Conservation (phyloP, 1,139 yeast species). For the Blastobotrys elegans region DNA sequence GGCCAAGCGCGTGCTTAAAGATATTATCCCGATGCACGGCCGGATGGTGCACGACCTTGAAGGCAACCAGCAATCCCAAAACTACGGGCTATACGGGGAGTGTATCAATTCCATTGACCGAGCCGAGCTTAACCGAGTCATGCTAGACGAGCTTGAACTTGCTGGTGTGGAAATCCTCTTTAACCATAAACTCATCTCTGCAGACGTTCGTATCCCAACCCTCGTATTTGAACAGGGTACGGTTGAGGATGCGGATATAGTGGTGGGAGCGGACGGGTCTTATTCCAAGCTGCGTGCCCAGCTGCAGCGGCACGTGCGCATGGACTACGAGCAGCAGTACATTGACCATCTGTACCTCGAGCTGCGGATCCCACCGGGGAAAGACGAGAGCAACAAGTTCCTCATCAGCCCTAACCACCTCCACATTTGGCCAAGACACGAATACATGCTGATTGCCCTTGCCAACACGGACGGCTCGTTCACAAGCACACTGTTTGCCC, state of each 20-base stretch:
- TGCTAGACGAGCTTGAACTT: constrained; percentile 58
- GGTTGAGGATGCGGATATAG: constrained; percentile 44
- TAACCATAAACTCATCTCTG: constrained; percentile 47
- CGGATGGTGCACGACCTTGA: constrained; percentile 76
- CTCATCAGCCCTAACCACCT: constrained; percentile 67
- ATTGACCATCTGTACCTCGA: constrained; percentile 84
- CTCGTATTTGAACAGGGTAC: constrained; percentile 12
- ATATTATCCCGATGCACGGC: constrained; percentile 80
- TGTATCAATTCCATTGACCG: constrained; percentile 83
- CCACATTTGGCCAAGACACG: constrained; percentile 90
- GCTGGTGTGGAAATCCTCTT: constrained; percentile 47
- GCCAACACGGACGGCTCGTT: constrained; percentile 84
- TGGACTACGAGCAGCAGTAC: constrained; percentile 71
- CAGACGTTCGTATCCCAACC: constrained; percentile 15
- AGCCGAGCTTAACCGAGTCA: constrained; percentile 55
- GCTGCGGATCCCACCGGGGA: constrained; percentile 53
- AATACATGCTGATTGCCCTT: constrained; percentile 84
- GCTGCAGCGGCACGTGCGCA: constrained; percentile 57
- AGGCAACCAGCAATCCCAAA: constrained; percentile 64
- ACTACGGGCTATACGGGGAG: constrained; percentile 82
- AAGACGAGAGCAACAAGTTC: constrained; percentile 38
- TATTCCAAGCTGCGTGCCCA: constrained; percentile 70
- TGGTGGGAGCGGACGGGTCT: constrained; percentile 86
- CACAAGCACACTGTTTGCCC: constrained; percentile 85
- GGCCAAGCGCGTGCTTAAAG: constrained; percentile 51